Evolutionary conservation across 305 asterid species (phyloP), one percentile per base, ranked within the genome.

Genomic region (Salvia sclarea): DNA sequence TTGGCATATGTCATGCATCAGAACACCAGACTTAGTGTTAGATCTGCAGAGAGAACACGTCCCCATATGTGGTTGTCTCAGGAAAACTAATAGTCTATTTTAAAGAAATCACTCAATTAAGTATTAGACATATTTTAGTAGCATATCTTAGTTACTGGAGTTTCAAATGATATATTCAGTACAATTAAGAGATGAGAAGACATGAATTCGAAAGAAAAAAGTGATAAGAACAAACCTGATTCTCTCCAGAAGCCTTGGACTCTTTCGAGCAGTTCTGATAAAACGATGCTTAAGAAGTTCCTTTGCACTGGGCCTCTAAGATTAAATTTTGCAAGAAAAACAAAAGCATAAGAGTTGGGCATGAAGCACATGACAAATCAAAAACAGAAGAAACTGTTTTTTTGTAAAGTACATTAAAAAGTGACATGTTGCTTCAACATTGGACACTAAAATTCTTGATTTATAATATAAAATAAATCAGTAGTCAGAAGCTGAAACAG

Each of bases 241-340:
- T 84, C 95, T 82, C 85, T 90, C 98, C 80, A 86, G 75, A 74
- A 92, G 96, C 82, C 84, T 84, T 40, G 97, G 93, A 76, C 93
- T 90, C 86, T 82, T 92, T 81, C 97, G 81, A 52, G 96, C 97
- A 76, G 79, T 90, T 86, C 83, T 85, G 69, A 92, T 81, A 75
- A 92, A 90, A 18, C 97, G 96, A 73, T 86, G 96, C 87, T 84
- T 92, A 62, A 90, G 83, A 64, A 92, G 91, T 74, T 92, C 98
- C 87, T 81, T 92, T 10, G 98, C 98, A 82, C 96, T 88, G 79
- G 88, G 86, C 81, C 98, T 88, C 98, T 92, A 66, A 25, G 69
- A 78, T 57, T 49, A 66, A 62, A 48, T 68, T 70, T 61, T 41
- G 50, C 53, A 30, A 50, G 64, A 14, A 70, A 40, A 67, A 43